Percentiles rank a stretch among this genome's conserved stretches.
These are phyloP conservation scores for Boletus rubescentipes DNA, from an alignment of 768 basidiomycete species.

Conservation along the genomic window DNA sequence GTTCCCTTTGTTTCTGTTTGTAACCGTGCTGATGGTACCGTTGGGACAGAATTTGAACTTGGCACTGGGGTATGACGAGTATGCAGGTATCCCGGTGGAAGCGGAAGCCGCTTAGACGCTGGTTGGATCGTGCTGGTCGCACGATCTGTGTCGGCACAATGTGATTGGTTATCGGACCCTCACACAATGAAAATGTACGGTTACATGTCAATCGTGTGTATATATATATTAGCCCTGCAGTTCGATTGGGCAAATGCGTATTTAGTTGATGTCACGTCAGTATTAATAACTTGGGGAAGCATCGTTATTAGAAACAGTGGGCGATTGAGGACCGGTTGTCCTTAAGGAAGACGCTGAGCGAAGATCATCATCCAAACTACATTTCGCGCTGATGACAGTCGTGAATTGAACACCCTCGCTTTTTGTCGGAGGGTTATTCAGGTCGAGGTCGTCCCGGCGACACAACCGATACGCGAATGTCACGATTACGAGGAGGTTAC, in stretches of 20 bases:
- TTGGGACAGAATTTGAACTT: slow-evolving; percentile 80
- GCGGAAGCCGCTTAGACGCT: slow-evolving; percentile 2
- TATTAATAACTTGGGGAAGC: background rate
- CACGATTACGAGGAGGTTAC: slow-evolving; percentile 12
- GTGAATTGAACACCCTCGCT: too few relatives aligned
- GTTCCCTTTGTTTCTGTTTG: slow-evolving; percentile 22
- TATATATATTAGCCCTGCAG: background rate
- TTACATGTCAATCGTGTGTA: background rate
- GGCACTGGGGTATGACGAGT: slow-evolving; percentile 84
- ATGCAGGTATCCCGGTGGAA: slow-evolving; percentile 64
- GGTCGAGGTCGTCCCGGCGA: background rate
- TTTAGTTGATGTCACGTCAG: background rate
- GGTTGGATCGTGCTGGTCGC: background rate
- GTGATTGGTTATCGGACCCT: background rate
- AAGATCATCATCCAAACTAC: too few relatives aligned
- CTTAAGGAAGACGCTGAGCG: too few relatives aligned
- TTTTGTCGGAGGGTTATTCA: background rate
- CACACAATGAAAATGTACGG: background rate
- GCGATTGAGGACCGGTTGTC: background rate
- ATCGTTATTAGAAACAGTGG: background rate
- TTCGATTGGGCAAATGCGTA: background rate
- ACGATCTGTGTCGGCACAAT: background rate
- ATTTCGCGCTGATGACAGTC: too few relatives aligned
- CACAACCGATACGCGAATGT: slow-evolving; percentile 8
- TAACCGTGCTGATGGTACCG: background rate